Base-by-base conservation (phyloP, 306 rosid species). In the Sicyos baderoa region DNA sequence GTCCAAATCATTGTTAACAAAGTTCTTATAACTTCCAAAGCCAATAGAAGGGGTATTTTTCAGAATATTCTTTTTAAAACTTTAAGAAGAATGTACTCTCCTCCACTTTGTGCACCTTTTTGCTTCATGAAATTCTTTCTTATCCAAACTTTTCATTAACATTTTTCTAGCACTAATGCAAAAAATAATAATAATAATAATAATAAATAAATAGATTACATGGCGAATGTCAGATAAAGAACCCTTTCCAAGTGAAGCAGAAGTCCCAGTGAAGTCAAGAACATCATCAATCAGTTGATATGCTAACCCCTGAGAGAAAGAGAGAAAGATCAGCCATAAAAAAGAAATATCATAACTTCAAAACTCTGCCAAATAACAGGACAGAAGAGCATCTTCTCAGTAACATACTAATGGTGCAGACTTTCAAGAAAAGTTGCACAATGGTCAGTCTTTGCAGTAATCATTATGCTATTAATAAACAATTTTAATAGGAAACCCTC, bases 181-280 rank as follows among this genome's bases (percentile, higher is more conserved):
- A 29, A 29, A 25, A 25, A 4, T 62, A 4, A 61, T n/a, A 62
- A 62, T 35, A 64, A 64, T 42, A 49, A 44, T 13, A 47, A 40
- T 62, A 2, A 2, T 4, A 22, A 17, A 48, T 27, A 57, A 51
- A 74, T 68, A 54, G 76, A 78, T 86, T 89, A 93, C 99, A 72
- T 82, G 91, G 23, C 81, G 84, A 58, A 93, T 93, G 83, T 93
- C 99, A 54, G 97, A 76, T 69, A 93, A 78, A 29, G 97, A 86
- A 27, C 99, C 99, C 89, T 93, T 93, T 76, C 97, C 99, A 70
- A 88, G 97, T 23, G 97, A 90, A 53, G 94, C 82, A 22, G 99
- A 86, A 19, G 96, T 86, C 82, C 96, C 94, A 7, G 86, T 90
- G 82, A 89, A 93, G 82, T 93, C 99, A 40, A 93, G 97, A 62